phyloP scores from a whole-genome alignment of 2,329 filamentous ascomycete genomes.

The Claviceps cyperi region DNA sequence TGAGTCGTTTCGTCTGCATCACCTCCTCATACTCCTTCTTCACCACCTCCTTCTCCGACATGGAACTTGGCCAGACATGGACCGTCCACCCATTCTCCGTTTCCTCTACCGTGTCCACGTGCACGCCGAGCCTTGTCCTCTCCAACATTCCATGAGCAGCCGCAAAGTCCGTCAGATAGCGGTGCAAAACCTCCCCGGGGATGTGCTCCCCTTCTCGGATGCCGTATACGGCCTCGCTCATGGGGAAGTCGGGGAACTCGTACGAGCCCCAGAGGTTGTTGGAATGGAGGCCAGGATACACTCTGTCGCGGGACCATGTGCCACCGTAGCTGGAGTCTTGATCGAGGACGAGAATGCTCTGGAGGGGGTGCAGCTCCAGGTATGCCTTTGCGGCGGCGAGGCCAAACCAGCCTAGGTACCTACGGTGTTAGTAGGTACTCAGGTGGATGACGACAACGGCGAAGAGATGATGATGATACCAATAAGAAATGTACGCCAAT shows the following conservation, averaged over 20 bases:
- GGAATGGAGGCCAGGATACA: slow-evolving; percentile 46
- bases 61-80: background rate
- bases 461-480: too few species aligned
- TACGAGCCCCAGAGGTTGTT: slow-evolving; percentile 51
- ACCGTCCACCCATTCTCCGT: slow-evolving; percentile 11
- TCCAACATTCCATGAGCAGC: slow-evolving; percentile 32
- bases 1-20: slow-evolving; percentile 19
- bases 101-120: slow-evolving; percentile 28
- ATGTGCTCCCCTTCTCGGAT: slow-evolving; percentile 21
- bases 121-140: slow-evolving; percentile 34
- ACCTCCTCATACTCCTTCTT: background rate
- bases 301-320: slow-evolving; percentile 42
- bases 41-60: background rate
- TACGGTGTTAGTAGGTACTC: background rate
- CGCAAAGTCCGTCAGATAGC: slow-evolving; percentile 23
- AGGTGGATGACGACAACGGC: too few species aligned
- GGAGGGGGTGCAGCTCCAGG: slow-evolving; percentile 30
- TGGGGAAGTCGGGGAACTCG: slow-evolving; percentile 49
- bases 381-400: slow-evolving; percentile 38
- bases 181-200: slow-evolving; percentile 20
- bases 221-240: slow-evolving; percentile 32
- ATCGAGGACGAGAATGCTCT: slow-evolving; percentile 36
- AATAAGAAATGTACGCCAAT: background rate
- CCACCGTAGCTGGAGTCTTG: slow-evolving; percentile 36
- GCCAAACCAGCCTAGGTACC: slow-evolving; percentile 31